These are phyloP conservation scores for Pelargonium australe DNA, from an alignment of 441 rosid genomes.

Conservation along the genomic window DNA sequence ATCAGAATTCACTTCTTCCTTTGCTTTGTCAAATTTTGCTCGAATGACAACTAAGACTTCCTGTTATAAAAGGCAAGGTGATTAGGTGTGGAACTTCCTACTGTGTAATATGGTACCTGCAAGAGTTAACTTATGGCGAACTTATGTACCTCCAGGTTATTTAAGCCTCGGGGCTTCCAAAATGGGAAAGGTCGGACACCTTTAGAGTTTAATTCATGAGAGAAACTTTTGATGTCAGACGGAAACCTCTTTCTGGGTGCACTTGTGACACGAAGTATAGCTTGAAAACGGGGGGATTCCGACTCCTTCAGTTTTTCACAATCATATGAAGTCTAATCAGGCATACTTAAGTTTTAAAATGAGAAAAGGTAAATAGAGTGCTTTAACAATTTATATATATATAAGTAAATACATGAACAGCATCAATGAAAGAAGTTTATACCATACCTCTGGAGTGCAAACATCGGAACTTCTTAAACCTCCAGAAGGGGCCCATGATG, in stretches of 20 bases:
- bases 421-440: constrained; percentile 17
- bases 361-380: constrained; percentile 18
- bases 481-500: constrained; percentile 52
- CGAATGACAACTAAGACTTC: constrained; percentile 73
- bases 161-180: constrained; percentile 83
- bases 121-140: constrained; percentile 10
- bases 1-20: constrained; percentile 98
- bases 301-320: constrained; percentile 86
- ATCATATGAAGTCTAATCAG: constrained; percentile 43
- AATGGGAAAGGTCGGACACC: constrained; percentile 94
- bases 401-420: constrained; percentile 21
- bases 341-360: background rate
- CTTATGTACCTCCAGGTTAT: constrained; percentile 71
- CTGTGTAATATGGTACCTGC: constrained; percentile 16
- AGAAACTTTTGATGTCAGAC: constrained; percentile 90
- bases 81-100: constrained; percentile 18
- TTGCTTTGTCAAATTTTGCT: constrained; percentile 90
- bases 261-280: constrained; percentile 88
- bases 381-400: constrained; percentile 1
- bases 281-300: constrained; percentile 97
- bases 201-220: constrained; percentile 94
- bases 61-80: constrained; percentile 35
- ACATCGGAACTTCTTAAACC: constrained; percentile 66
- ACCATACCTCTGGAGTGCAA: constrained; percentile 84
- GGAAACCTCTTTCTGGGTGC: constrained; percentile 90